phyloP scores from a whole-genome alignment of 176 grass and related monocot genomes.

The Puccinellia tenuiflora region DNA sequence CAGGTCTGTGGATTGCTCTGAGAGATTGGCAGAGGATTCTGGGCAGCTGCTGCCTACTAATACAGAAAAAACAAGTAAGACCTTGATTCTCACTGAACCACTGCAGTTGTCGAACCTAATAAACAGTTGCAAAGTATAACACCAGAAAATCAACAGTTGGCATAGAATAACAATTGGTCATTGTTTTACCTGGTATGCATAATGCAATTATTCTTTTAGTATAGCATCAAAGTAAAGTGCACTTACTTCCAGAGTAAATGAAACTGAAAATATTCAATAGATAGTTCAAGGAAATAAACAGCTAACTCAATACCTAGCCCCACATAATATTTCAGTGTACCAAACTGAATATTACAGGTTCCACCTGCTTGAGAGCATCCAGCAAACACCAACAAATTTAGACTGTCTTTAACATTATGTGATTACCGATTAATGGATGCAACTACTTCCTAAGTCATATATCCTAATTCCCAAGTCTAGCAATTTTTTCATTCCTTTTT shows the following conservation, averaged over 20 bases:
- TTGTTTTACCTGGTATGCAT: constrained; percentile 8
- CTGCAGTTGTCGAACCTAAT: constrained; percentile 13
- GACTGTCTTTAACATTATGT: not conserved
- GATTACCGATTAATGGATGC: constrained; percentile 7
- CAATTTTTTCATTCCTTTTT: not conserved
- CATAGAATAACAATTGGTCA: constrained; percentile 1
- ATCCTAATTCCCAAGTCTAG: not conserved
- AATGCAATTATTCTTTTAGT: not conserved
- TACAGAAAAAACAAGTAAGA: constrained; percentile 27
- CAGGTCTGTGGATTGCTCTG: constrained; percentile 54
- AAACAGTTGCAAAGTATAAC: no score
- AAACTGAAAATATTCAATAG: not conserved
- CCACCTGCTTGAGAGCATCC: constrained; percentile 7
- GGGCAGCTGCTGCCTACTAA: constrained; percentile 55
- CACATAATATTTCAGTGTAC: not conserved
- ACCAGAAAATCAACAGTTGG: constrained; percentile 13
- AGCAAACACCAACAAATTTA: not conserved
- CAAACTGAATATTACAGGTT: constrained; percentile 1
- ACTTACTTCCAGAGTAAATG: not conserved
- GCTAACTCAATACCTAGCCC: constrained; percentile 2
- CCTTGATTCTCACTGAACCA: not conserved
- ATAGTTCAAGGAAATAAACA: not conserved
- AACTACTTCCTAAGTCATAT: constrained; percentile 6
- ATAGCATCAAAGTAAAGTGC: not conserved
- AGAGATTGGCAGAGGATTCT: constrained; percentile 50